phyloP scores from a whole-genome alignment of 2,329 filamentous ascomycete species.

The Cytospora piceae region DNA sequence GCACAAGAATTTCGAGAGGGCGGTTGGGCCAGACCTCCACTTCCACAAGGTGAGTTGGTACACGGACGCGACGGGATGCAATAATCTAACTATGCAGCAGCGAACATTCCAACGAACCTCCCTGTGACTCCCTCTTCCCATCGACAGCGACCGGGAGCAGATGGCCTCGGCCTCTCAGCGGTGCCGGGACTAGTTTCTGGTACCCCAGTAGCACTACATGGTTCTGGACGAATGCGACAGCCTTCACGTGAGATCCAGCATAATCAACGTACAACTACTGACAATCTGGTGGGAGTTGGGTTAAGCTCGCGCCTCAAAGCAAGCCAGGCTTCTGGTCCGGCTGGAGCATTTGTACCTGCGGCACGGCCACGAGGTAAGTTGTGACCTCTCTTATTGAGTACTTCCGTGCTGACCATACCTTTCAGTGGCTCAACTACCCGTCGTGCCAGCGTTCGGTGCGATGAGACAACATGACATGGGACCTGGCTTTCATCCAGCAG shows the following conservation, averaged over 20 bases:
- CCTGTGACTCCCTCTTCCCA: conserved; percentile 42
- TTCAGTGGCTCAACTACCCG: conserved; percentile 21
- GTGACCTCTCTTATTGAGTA: neutral
- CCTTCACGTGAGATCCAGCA: conserved; percentile 16
- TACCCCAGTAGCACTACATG: conserved; percentile 31
- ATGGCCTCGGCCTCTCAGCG: conserved; percentile 36
- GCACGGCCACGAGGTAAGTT: conserved; percentile 23
- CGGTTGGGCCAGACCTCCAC: conserved; percentile 24
- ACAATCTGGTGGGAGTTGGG: conserved; percentile 24
- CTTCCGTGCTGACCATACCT: neutral
- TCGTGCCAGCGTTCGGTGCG: neutral
- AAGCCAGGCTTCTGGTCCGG: conserved; percentile 18
- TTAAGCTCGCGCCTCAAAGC: conserved; percentile 29
- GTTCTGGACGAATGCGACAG: conserved; percentile 20
- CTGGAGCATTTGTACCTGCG: conserved; percentile 7
- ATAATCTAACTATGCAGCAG: conserved; percentile 30
- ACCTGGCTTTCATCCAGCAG: neutral
- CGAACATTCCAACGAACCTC: conserved; percentile 29
- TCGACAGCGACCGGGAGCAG: conserved; percentile 34
- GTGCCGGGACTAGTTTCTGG: conserved; percentile 40
- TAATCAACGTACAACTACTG: conserved; percentile 9
- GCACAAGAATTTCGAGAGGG: conserved; percentile 7
- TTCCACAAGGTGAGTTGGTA: conserved; percentile 31
- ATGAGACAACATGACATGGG: neutral
- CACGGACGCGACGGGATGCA: neutral